Percentiles rank a stretch among this genome's conserved stretches.
These are phyloP conservation scores for Backusella morwellensis DNA, from an alignment of 192 early-diverging fungal species.

Conservation along the genomic window DNA sequence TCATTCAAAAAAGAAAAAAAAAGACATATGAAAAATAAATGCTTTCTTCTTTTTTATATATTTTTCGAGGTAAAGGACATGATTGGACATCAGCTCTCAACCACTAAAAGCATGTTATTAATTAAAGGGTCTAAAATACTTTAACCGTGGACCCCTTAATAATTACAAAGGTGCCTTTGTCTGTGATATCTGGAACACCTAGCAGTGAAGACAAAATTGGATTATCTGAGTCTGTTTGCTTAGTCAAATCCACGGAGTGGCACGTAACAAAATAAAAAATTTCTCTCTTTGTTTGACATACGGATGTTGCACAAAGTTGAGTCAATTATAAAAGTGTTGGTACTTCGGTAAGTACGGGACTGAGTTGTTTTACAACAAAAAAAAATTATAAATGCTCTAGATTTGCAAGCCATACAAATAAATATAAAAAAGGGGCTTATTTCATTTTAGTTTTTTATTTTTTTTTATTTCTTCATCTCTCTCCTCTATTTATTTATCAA, in stretches of 20 bases:
- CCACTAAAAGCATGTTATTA: background rate
- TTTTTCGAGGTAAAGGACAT: background rate
- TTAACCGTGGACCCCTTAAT: background rate
- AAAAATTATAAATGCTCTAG: background rate
- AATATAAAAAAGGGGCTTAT: background rate
- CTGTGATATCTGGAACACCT: background rate
- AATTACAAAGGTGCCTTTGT: background rate
- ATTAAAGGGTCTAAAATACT: background rate
- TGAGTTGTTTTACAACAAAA: constrained; percentile 2
- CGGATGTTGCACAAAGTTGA: background rate
- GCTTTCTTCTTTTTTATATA: background rate
- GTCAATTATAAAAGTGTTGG: background rate
- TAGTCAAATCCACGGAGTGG: background rate
- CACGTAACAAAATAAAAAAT: background rate
- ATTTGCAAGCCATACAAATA: background rate
- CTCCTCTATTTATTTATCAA: background rate
- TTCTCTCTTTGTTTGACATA: background rate
- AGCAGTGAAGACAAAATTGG: background rate
- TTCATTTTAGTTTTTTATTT: background rate
- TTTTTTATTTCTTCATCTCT: background rate
- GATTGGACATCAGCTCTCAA: background rate
- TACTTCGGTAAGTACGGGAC: background rate
- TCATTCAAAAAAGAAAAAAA: background rate
- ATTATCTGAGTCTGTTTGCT: background rate
- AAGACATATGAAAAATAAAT: background rate